Conservation (phyloP, 2,329 filamentous ascomycete species). For the Curvularia lunata region DNA sequence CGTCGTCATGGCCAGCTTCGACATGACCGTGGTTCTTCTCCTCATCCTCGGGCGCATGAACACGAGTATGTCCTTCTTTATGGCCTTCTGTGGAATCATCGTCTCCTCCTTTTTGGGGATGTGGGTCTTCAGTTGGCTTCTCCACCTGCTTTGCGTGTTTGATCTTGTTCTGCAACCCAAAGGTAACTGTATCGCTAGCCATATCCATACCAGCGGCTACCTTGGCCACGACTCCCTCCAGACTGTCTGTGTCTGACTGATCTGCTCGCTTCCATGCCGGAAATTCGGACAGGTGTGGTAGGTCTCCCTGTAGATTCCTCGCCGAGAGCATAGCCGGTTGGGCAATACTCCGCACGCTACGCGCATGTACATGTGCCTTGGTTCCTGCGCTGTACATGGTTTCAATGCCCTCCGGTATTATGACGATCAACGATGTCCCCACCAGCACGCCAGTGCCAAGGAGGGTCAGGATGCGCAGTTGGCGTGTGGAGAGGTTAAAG, state of each 20-base stretch:
- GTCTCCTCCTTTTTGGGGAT: conserved; percentile 46
- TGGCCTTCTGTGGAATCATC: conserved; percentile 49
- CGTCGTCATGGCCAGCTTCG: conserved; percentile 51
- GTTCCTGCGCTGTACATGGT: conserved; percentile 71
- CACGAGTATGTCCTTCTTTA: conserved; percentile 47
- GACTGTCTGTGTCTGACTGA: conserved; percentile 17
- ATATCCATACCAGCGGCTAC: background rate
- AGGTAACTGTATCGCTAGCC: conserved; percentile 29
- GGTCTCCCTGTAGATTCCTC: conserved; percentile 35
- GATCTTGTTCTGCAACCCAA: conserved; percentile 28
- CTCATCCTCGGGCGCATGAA: conserved; percentile 42
- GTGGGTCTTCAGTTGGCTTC: conserved; percentile 28
- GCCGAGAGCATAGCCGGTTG: conserved; percentile 36
- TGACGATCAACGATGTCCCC: conserved; percentile 93
- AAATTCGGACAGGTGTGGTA: conserved; percentile 34
- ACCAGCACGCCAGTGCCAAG: conserved; percentile 93
- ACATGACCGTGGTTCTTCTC: conserved; percentile 54
- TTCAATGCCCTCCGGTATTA: conserved; percentile 95
- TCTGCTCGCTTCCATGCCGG: conserved; percentile 30
- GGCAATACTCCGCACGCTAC: conserved; percentile 26
- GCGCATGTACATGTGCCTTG: conserved; percentile 35
- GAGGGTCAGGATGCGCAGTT: conserved; percentile 87
- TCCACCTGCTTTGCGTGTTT: conserved; percentile 36
- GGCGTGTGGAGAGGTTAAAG: conserved; percentile 83
- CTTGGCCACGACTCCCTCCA: conserved; percentile 20